phyloP scores from a whole-genome alignment of 441 rosid genomes.

The Gossypium trilobum region DNA sequence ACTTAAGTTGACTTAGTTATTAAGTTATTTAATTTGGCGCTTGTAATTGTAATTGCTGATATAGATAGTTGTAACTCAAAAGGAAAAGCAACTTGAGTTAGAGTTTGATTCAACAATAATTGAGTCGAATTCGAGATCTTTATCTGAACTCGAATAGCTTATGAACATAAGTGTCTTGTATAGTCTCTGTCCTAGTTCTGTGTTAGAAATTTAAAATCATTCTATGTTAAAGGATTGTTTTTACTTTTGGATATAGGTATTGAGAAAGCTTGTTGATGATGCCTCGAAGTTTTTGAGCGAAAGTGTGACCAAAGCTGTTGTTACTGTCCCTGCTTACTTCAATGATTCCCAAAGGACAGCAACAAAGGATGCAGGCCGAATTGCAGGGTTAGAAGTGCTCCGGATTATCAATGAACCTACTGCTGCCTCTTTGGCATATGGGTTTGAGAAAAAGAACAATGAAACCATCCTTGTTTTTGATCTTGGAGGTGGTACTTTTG shows the following conservation, averaged over 20 bases:
- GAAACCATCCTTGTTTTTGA: constrained; percentile 90
- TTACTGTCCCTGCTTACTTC: constrained; percentile 93
- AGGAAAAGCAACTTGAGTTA: background rate
- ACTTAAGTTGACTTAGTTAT: too few relatives aligned
- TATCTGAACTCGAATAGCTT: too few relatives aligned
- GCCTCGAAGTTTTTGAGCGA: constrained; percentile 92
- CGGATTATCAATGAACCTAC: constrained; percentile 93
- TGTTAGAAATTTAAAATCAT: background rate
- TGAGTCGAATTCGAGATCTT: background rate
- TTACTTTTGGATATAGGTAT: constrained; percentile 34
- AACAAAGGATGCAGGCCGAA: constrained; percentile 93
- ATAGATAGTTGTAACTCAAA: too few relatives aligned
- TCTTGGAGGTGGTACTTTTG: constrained; percentile 75
- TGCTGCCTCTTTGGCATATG: constrained; percentile 93
- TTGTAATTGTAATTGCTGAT: too few relatives aligned
- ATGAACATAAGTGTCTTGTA: too few relatives aligned
- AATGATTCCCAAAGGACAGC: constrained; percentile 96
- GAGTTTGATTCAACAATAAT: background rate
- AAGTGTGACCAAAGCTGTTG: constrained; percentile 81
- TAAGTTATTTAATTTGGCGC: too few relatives aligned
- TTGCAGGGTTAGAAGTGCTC: constrained; percentile 89
- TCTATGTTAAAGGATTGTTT: background rate
- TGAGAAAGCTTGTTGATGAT: constrained; percentile 95
- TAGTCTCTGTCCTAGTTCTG: background rate
- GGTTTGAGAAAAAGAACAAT: constrained; percentile 80